A percentile compares a stretch with the other conserved stretches of the same genome.
phyloP scores from a whole-genome alignment of 805 yeast genomes.

The Candida sphagnicola region DNA sequence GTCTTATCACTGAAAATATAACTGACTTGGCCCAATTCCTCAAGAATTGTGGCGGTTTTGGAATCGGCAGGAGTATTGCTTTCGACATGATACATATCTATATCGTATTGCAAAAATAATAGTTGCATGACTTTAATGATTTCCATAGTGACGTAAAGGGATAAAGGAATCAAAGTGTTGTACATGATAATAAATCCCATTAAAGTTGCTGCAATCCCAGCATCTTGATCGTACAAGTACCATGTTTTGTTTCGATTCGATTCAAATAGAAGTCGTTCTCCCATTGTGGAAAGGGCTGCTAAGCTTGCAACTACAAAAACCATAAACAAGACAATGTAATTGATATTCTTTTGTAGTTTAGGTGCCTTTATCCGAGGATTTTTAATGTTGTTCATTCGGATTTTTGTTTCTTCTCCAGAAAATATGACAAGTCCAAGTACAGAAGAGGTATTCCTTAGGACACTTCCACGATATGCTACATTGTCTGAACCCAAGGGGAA shows the following conservation, averaged over 20 bases:
- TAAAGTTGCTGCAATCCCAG: constrained; percentile 80
- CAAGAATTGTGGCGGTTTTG: constrained; percentile 90
- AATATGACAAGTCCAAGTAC: constrained; percentile 80
- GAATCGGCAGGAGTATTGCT: constrained; percentile 92
- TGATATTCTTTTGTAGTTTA: constrained; percentile 77
- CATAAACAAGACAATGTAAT: constrained; percentile 82
- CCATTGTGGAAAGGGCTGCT: constrained; percentile 80
- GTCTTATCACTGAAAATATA: constrained; percentile 95
- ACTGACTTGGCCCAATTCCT: constrained; percentile 95
- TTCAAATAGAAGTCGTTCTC: constrained; percentile 53
- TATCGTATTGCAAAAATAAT: constrained; percentile 77
- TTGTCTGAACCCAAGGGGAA: constrained; percentile 74
- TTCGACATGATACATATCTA: constrained; percentile 87
- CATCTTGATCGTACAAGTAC: constrained; percentile 73
- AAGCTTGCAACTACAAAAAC: constrained; percentile 72
- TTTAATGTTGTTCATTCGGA: constrained; percentile 89
- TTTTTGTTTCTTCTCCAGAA: constrained; percentile 94
- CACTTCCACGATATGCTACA: constrained; percentile 86
- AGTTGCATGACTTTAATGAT: constrained; percentile 88
- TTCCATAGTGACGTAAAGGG: constrained; percentile 95
- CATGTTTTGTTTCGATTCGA: constrained; percentile 46
- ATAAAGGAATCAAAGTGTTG: constrained; percentile 91
- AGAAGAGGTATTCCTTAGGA: constrained; percentile 76
- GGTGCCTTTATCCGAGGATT: constrained; percentile 94
- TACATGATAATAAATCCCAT: constrained; percentile 98